phyloP scores from a whole-genome alignment of 139 green algal genomes.

The Chlamydomonas eustigma region DNA sequence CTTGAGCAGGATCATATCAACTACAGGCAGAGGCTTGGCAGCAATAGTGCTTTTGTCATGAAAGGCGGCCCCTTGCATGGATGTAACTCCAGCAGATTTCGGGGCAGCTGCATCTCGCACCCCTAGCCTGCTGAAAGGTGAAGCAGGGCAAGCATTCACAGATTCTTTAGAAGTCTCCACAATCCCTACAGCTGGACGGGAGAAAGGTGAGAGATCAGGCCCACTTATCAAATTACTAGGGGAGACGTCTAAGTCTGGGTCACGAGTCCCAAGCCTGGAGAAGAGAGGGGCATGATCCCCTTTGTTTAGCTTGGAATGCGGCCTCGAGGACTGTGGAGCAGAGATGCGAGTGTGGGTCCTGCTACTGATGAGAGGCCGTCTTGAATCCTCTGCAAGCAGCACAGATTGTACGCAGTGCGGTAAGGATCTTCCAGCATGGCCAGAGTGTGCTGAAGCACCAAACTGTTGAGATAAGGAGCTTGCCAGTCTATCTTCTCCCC shows the following conservation, averaged over 20 bases:
- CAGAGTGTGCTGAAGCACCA: neutral
- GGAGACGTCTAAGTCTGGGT: no score
- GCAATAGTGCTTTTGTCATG: neutral
- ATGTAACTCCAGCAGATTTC: no score
- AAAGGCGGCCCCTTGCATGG: no score
- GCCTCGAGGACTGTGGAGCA: no score
- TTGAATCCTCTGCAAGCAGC: no score
- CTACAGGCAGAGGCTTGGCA: neutral
- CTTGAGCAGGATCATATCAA: neutral
- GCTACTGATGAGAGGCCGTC: neutral
- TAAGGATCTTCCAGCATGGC: neutral
- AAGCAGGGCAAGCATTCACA: neutral
- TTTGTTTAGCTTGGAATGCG: no score
- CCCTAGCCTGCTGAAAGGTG: neutral
- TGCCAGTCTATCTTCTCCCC: neutral
- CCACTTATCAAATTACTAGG: no score
- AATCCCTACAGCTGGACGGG: no score
- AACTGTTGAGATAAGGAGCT: neutral
- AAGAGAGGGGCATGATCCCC: no score
- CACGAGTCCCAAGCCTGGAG: no score
- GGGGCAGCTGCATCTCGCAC: neutral
- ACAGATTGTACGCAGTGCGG: no score
- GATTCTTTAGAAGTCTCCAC: neutral
- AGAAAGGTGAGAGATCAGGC: no score
- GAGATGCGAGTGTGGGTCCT: neutral